These are phyloP conservation scores for Candida railenensis DNA, from an alignment of 805 yeast species.

Conservation along the genomic window DNA sequence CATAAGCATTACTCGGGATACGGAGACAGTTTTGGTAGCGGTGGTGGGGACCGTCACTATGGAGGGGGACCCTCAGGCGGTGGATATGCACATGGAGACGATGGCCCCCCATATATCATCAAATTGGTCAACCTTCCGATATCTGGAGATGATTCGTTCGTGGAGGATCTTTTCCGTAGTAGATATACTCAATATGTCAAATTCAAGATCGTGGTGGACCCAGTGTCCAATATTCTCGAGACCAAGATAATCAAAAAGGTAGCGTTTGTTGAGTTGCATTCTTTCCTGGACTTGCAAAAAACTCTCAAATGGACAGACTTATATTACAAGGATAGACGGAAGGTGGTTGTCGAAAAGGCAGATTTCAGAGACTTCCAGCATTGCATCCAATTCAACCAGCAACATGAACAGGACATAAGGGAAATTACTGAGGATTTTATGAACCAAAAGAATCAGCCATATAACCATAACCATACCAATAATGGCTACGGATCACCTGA, in stretches of 20 bases:
- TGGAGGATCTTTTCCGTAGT: slow-evolving; percentile 61
- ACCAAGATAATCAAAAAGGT: slow-evolving; percentile 48
- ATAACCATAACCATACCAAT: neutral
- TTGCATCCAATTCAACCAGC: slow-evolving; percentile 38
- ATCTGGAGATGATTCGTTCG: slow-evolving; percentile 47
- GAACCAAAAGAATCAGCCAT: neutral
- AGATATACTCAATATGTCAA: slow-evolving; percentile 58
- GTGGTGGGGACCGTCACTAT: slow-evolving; percentile 3
- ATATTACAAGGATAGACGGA: slow-evolving; percentile 41
- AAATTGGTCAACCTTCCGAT: slow-evolving; percentile 63
- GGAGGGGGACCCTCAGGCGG: slow-evolving; percentile 9
- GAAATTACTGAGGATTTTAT: slow-evolving; percentile 27
- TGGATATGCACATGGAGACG: slow-evolving; percentile 13
- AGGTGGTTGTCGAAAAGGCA: slow-evolving; percentile 39
- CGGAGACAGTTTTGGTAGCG: slow-evolving; percentile 9
- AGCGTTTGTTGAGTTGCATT: slow-evolving; percentile 60
- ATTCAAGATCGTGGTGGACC: slow-evolving; percentile 61
- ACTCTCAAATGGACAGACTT: slow-evolving; percentile 65
- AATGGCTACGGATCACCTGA: slow-evolving; percentile 2
- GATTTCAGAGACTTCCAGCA: slow-evolving; percentile 40
- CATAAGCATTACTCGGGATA: slow-evolving; percentile 11
- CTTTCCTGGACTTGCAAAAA: slow-evolving; percentile 51
- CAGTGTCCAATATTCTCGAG: slow-evolving; percentile 36
- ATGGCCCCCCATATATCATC: slow-evolving; percentile 62
- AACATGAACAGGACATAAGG: slow-evolving; percentile 29